Base-by-base conservation (phyloP, 495 filamentous ascomycete species). In the Hyaloscypha hepaticicola region DNA sequence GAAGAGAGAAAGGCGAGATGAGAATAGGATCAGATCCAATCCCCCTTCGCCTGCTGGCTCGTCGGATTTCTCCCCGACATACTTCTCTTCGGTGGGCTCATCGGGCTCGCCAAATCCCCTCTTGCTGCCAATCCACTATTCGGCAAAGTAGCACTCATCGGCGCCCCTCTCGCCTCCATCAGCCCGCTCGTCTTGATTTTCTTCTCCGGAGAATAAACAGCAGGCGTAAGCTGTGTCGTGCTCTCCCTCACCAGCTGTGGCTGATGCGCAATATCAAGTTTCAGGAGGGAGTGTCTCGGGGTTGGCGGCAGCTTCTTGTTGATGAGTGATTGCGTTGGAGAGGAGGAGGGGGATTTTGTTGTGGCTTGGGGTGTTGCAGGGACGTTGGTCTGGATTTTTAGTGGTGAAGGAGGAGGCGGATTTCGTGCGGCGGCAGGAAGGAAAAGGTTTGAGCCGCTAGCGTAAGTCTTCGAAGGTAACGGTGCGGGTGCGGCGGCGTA, bases 271-370 rank as follows among this genome's bases (percentile, higher is more conserved):
- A 24, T 53, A 14, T 58, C 51, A 31, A 51, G 41, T 16, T 26
- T 51, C 21, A 60, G 51, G 26, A 67, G 45, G 21, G 29, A 64
- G 16, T n/a, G 38, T 38, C 55, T 69, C 2, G 70, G 70, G 25
- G 67, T 72, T 27, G 70, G 70, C 12, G 70, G 70, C 5, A 72
- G 59, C 1, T 58, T 67, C 33, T 72, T 72, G 49, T 67, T 72
- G 26, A 68, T 56, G 11, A 33, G n/a, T 3, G 41, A 26, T 12
- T 24, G 26, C 5, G 49, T 60, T 16, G 67, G 59, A 24, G 56
- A 50, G 5, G 31, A 8, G 14, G 34, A 24, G 9, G 50, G 45
- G 33, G 67, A 61, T 8, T 14, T 52, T 33, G 19, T 27, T 27
- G 53, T 56, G 2, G 41, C 12, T 27, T n/a, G n/a, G n/a, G n/a